Conservation (phyloP, 306 rosid genomes). For the Vigna hirtella region DNA sequence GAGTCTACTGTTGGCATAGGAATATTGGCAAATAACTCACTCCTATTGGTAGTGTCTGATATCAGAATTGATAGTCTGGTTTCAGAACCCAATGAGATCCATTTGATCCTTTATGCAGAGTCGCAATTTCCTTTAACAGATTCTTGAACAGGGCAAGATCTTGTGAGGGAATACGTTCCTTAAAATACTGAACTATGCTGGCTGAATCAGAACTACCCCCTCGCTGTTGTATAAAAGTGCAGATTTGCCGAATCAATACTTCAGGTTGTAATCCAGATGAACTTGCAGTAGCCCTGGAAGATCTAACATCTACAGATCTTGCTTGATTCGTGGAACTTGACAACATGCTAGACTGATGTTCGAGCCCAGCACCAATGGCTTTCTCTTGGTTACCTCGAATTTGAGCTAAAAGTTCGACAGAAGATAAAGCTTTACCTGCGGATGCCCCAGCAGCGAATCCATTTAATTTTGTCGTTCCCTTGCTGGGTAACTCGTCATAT, state of each 20-base stretch:
- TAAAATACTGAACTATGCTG: slow-evolving; percentile 83
- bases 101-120: slow-evolving; percentile 62
- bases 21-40: slow-evolving; percentile 28
- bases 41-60: slow-evolving; percentile 59
- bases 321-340: slow-evolving; percentile 52
- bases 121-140: slow-evolving; percentile 91
- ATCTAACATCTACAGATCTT: slow-evolving; percentile 52
- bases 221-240: slow-evolving; percentile 78
- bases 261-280: slow-evolving; percentile 74
- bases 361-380: slow-evolving; percentile 75
- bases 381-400: slow-evolving; percentile 79
- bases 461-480: slow-evolving; percentile 53
- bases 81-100: slow-evolving; percentile 85
- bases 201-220: slow-evolving; percentile 75
- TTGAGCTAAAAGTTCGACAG: slow-evolving; percentile 75
- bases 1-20: not conserved
- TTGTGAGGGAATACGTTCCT: slow-evolving; percentile 72
- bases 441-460: slow-evolving; percentile 81
- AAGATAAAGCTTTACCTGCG: slow-evolving; percentile 84
- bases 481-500: slow-evolving; percentile 55
- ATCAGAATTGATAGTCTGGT: slow-evolving; percentile 78
- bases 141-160: slow-evolving; percentile 95
- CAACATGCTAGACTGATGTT: slow-evolving; percentile 56
- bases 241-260: slow-evolving; percentile 80
- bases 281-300: slow-evolving; percentile 61